Evolutionary conservation across 2,329 filamentous ascomycete species (phyloP).

Genomic region (Apiospora pterosperma): DNA sequence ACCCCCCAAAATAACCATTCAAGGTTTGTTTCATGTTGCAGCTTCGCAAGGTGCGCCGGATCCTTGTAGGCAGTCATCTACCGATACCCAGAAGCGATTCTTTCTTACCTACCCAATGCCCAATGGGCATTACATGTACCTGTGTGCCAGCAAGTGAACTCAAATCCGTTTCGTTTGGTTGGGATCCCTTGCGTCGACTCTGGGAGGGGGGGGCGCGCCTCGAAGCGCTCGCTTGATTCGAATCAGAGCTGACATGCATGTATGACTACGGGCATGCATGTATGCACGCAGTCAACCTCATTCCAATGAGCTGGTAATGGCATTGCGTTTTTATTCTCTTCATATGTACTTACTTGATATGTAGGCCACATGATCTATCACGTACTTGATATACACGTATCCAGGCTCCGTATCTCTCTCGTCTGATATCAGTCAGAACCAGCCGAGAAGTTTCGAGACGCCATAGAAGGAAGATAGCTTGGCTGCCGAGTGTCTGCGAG

Average conservation of each 20-base stretch:
- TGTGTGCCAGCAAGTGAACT: not conserved
- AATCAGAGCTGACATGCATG: not conserved
- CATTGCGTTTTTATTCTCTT: not conserved
- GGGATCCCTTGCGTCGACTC: not conserved
- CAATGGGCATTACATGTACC: not conserved
- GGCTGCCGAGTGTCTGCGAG: not conserved
- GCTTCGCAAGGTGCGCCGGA: not conserved
- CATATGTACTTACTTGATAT: not conserved
- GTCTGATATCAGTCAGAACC: not conserved
- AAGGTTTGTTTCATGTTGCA: slow-evolving; percentile 1
- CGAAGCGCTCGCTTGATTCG: slow-evolving; percentile 1
- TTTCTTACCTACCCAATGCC: not conserved
- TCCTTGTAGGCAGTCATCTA: not conserved
- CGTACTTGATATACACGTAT: no score
- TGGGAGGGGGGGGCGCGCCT: not conserved
- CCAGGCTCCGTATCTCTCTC: not conserved
- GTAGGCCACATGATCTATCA: no score
- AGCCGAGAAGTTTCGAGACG: not conserved
- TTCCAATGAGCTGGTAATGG: not conserved
- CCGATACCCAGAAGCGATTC: no score
- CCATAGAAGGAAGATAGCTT: not conserved
- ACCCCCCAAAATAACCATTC: not conserved
- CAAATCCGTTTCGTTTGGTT: not conserved
- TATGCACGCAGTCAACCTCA: not conserved
- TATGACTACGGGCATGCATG: not conserved